Evolutionary conservation across 2,329 filamentous ascomycete species (phyloP), one percentile per base, ranked within the genome.

Genomic region (Colletotrichum noveboracense): DNA sequence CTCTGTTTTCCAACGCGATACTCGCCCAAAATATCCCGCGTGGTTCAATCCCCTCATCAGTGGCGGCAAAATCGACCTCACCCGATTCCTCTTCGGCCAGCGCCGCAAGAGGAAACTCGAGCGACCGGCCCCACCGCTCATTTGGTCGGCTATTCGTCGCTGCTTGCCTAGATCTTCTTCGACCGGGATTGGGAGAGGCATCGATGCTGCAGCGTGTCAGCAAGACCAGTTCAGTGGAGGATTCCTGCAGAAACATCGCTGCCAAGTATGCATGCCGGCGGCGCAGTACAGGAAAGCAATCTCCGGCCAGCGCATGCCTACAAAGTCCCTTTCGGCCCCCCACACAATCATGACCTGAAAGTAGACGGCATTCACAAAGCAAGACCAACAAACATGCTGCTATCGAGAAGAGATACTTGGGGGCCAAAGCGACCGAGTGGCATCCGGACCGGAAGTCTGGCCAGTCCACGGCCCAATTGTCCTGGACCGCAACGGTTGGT

Each of bases 271-370:
- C 60, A 62, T 10, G 26, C 12, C 8, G 30, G 32, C 18, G 60
- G 30, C 60, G 30, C 60, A 62, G 60, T 36, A 32, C 60, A 36
- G 18, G 60, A 14, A 9, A 58, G 55, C 28, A 62, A 62, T 62
- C n/a, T 62, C 60, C 60, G 60, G 30, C 28, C 4, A n/a, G 28
- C n/a, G n/a, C 9, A 14, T 36, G 30, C 2, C 18, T 36, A 1
- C 28, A 9, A n/a, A 36, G 30, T 21, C 28, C 36, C 21, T 10
- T n/a, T n/a, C 5, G 13, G 13, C 10, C 60, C n/a, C 9, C 16
- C 60, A 21, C 13, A 21, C n/a, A 12, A 52, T 24, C n/a, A 32
- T n/a, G 55, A 30, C 24, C 13, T 3, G 24, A 9, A 30, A 58
- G 10, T 4, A 28, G 16, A 3, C 21, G 2, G 55, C 26, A 58